These are phyloP conservation scores for Trichomonascaceae sp. DNA, from an alignment of 1,139 yeast genomes.

Conservation along the genomic window DNA sequence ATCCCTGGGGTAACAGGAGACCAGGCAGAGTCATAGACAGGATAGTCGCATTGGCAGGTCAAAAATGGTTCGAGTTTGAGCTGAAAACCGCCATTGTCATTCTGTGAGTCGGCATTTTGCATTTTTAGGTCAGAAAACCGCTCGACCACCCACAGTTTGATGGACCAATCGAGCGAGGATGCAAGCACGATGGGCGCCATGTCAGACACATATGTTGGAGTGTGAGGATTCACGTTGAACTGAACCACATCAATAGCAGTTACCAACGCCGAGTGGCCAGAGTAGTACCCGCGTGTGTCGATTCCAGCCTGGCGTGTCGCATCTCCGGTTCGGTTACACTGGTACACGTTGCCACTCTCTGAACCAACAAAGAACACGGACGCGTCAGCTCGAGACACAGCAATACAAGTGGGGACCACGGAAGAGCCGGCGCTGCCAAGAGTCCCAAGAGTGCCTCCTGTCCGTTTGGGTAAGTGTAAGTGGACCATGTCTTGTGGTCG, in stretches of 20 bases:
- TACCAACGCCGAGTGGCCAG: conserved; percentile 28
- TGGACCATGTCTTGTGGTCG: conserved; percentile 28
- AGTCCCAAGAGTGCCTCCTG: too few species aligned
- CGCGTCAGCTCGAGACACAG: conserved; percentile 22
- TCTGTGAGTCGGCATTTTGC: too few species aligned
- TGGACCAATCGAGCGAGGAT: conserved; percentile 35
- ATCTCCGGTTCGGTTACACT: conserved; percentile 27
- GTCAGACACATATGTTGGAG: too few species aligned
- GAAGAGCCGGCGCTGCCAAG: conserved; percentile 17
- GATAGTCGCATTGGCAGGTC: conserved; percentile 28
- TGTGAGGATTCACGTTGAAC: too few species aligned
- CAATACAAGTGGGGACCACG: conserved; percentile 28
- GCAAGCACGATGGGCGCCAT: too few species aligned
- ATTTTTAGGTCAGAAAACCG: conserved; percentile 6
- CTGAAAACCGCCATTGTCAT: too few species aligned
- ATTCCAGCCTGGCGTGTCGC: conserved; percentile 25
- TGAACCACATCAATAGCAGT: conserved; percentile 25
- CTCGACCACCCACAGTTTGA: conserved; percentile 27
- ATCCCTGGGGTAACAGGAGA: conserved; percentile 33
- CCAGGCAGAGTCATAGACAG: conserved; percentile 32
- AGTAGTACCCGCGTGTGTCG: conserved; percentile 17
- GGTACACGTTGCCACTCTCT: conserved; percentile 36
- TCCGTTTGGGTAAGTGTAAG: too few species aligned
- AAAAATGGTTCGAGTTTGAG: conserved; percentile 12
- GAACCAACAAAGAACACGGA: conserved; percentile 33